A percentile compares a stretch with the other conserved stretches of the same genome.
phyloP scores from a whole-genome alignment of 192 early-diverging fungal genomes.

The Gonapodya prolifera region DNA sequence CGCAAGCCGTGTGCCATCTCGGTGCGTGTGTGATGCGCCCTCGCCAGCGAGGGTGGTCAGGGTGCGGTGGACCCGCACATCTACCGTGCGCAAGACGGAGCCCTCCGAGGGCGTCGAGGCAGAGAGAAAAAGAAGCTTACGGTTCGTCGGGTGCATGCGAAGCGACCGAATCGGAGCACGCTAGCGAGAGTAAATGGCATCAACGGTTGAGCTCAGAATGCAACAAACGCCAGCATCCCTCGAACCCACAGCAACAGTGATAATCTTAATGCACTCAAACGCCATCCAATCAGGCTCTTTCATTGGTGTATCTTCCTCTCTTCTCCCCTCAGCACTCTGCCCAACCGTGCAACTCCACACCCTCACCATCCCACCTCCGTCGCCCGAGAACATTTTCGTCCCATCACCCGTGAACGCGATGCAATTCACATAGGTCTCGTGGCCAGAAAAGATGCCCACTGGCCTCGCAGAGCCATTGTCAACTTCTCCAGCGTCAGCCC shows the following conservation, averaged over 20 bases:
- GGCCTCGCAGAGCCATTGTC: no score
- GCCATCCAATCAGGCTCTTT: neutral
- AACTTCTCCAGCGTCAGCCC: neutral
- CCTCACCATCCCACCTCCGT: constrained; percentile 21
- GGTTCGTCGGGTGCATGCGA: constrained; percentile 18
- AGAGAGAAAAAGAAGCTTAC: constrained; percentile 23
- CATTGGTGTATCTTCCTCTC: neutral
- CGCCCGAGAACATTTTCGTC: constrained; percentile 22
- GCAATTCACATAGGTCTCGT: constrained; percentile 20
- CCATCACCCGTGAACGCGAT: constrained; percentile 25
- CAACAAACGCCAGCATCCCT: neutral
- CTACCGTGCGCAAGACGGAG: constrained; percentile 18
- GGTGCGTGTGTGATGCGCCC: neutral
- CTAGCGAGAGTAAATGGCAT: neutral
- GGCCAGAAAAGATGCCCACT: constrained; percentile 16
- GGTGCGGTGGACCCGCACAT: constrained; percentile 23
- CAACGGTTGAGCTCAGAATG: neutral
- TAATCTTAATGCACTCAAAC: constrained; percentile 22
- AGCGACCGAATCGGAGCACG: constrained; percentile 16
- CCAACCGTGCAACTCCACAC: constrained; percentile 25
- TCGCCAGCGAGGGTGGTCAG: constrained; percentile 14
- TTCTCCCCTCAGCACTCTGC: neutral
- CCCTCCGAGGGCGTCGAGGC: neutral
- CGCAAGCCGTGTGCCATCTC: neutral
- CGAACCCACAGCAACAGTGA: constrained; percentile 12